These are phyloP conservation scores for Selaginella moellendorffii DNA, from an alignment of 75 land plant species.

Conservation along the genomic window DNA sequence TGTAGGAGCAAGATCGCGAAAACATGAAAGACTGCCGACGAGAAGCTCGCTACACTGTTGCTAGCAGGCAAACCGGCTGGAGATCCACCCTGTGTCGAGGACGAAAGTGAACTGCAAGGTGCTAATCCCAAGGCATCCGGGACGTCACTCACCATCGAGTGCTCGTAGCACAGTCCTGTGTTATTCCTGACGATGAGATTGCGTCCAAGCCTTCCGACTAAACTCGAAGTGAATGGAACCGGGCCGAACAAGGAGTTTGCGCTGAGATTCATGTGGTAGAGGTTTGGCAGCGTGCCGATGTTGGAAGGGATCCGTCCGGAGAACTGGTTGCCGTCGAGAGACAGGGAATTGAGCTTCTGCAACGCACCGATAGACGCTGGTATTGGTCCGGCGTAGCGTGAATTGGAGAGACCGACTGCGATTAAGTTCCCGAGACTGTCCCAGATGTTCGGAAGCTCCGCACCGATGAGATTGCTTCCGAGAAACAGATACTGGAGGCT, in stretches of 20 bases:
- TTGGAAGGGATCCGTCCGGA: neutral
- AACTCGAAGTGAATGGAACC: neutral
- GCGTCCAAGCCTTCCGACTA: neutral
- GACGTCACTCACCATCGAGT: neutral
- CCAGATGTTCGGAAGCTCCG: slow-evolving; percentile 31
- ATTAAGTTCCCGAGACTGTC: neutral
- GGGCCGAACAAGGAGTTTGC: neutral
- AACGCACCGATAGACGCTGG: neutral
- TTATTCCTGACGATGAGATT: neutral
- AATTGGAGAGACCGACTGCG: neutral
- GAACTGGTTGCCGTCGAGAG: neutral
- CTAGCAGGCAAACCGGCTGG: too few relatives aligned
- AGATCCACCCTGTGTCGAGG: too few relatives aligned
- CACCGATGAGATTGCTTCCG: slow-evolving; percentile 37
- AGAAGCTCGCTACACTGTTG: neutral
- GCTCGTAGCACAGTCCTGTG: slow-evolving; percentile 2
- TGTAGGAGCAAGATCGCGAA: too few relatives aligned
- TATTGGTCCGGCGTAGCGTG: neutral
- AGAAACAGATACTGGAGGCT: slow-evolving; percentile 24
- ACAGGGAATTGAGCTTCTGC: neutral
- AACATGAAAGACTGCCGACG: neutral
- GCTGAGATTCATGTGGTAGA: neutral
- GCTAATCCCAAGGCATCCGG: neutral
- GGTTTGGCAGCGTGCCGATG: neutral
- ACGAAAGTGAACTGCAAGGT: neutral